Evolutionary conservation across 108 stramenopile genomes (phyloP).

Genomic region (Skeletonema costatum): DNA sequence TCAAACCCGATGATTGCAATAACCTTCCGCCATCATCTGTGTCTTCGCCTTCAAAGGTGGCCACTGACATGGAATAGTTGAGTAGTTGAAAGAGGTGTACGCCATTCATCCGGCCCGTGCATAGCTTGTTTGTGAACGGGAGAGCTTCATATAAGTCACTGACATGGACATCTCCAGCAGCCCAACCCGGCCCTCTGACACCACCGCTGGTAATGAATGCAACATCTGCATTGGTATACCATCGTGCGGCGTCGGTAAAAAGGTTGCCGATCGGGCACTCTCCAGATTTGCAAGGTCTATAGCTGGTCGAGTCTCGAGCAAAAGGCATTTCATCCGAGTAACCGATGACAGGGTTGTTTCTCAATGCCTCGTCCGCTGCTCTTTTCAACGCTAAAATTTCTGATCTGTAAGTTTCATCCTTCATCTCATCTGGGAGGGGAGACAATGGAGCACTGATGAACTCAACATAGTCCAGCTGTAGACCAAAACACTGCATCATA

Average conservation of each 20-base stretch:
- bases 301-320: constrained; percentile 8
- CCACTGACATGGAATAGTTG: constrained; percentile 45
- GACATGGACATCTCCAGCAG: constrained; percentile 50
- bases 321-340: constrained; percentile 42
- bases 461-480: constrained; percentile 9
- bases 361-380: constrained; percentile 41
- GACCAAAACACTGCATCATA: neutral
- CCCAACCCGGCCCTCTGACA: constrained; percentile 55
- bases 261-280: constrained; percentile 58
- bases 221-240: constrained; percentile 50
- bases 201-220: constrained; percentile 34
- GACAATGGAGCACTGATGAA: constrained; percentile 10
- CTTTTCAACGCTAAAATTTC: constrained; percentile 21
- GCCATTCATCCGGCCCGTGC: constrained; percentile 53
- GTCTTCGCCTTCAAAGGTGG: constrained; percentile 39
- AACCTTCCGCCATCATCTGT: constrained; percentile 41
- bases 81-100: constrained; percentile 45
- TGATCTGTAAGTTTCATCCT: constrained; percentile 40
- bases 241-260: constrained; percentile 56
- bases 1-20: constrained; percentile 61
- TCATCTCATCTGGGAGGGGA: constrained; percentile 22
- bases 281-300: constrained; percentile 44
- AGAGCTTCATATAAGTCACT: constrained; percentile 45
- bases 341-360: constrained; percentile 52
- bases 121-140: constrained; percentile 52